A percentile compares a stretch with the other conserved stretches of the same genome.
phyloP scores from a whole-genome alignment of 352 stramenopile species.

The Aphanomyces euteiches region DNA sequence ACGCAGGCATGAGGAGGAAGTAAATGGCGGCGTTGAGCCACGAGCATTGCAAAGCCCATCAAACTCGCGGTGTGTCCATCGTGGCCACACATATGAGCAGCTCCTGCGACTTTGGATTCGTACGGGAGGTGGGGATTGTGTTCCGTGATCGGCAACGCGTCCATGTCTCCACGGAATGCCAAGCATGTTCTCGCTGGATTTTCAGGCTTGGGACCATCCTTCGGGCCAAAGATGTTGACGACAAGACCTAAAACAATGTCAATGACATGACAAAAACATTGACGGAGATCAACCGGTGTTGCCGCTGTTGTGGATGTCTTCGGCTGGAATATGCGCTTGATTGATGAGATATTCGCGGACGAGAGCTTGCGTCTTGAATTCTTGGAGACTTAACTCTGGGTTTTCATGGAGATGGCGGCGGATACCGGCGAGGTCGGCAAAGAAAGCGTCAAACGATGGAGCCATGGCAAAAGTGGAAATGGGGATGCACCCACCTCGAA shows the following conservation, averaged over 20 bases:
- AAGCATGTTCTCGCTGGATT: conserved; percentile 48
- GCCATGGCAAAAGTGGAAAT: too few relatives aligned
- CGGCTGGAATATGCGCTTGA: conserved; percentile 63
- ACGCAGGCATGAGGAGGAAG: conserved; percentile 76
- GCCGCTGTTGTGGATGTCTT: conserved; percentile 71
- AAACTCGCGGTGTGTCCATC: conserved; percentile 95
- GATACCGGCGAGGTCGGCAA: conserved; percentile 28
- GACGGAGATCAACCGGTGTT: conserved; percentile 47
- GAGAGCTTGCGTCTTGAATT: conserved; percentile 83
- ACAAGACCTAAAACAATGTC: conserved; percentile 73
- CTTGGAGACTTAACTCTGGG: conserved; percentile 91
- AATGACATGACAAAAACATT: not conserved
- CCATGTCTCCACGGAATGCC: conserved; percentile 94
- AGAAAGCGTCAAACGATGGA: conserved; percentile 1
- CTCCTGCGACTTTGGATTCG: conserved; percentile 55
- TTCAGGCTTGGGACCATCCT: conserved; percentile 50
- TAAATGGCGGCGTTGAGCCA: conserved; percentile 66
- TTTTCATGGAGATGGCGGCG: conserved; percentile 85
- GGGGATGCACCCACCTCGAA: too few relatives aligned
- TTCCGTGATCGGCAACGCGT: conserved; percentile 91
- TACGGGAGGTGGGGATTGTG: conserved; percentile 74
- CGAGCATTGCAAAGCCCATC: conserved; percentile 79
- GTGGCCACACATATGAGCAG: conserved; percentile 93
- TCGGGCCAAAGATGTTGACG: conserved; percentile 57
- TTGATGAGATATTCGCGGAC: conserved; percentile 80